Base-by-base conservation (phyloP, 768 basidiomycete genomes). In the Mycena galericulata region DNA sequence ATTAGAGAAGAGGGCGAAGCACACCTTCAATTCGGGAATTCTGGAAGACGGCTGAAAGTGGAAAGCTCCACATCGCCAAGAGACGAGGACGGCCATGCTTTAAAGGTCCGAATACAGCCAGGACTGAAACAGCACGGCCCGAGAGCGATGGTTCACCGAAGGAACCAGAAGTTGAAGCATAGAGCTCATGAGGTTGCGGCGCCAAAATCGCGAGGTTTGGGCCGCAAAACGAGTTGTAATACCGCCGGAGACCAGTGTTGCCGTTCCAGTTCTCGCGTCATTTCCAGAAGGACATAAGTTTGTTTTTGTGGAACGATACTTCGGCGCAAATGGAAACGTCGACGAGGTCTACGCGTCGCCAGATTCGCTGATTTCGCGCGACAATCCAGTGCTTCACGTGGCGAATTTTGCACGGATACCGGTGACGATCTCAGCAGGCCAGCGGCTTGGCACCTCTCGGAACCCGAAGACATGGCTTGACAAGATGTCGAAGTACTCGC, bases 391-490 rank as follows among this genome's bases (percentile, higher is more conserved):
- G 2, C 24, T 57, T 20, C 55, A 57, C 34, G 36, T 57, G 14
- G 55, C 55, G 4, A 57, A 57, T 24, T 57, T 57, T n/a, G 30
- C 55, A 9, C 10, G 24, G 8, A 24, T 46, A 46, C 67, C 65
- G 2, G 40, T 73, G 2, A 45, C 36, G 0, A 51, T 73, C 1
- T 34, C 50, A 0, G 51, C 41, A 40, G 73, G 73, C 30, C 64
- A 74, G 53, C 11, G 60, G 4, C 36, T 74, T 0, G 72, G 68
- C 17, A 46, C 38, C n/a, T 67, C 34, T 1, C 17, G 43, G 1
- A 61, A 70, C 34, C 74, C 72, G 0, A 22, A 30, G 3, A 67
- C 45, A 20, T 72, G 65, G 63, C 50, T 74, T 11, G 73, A 74
- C 36, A 64, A 51, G 43, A 40, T 46, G 36, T 9, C 4, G 20